Base-by-base conservation (phyloP, 192 early-diverging fungal species). In the Mortierella alpina region DNA sequence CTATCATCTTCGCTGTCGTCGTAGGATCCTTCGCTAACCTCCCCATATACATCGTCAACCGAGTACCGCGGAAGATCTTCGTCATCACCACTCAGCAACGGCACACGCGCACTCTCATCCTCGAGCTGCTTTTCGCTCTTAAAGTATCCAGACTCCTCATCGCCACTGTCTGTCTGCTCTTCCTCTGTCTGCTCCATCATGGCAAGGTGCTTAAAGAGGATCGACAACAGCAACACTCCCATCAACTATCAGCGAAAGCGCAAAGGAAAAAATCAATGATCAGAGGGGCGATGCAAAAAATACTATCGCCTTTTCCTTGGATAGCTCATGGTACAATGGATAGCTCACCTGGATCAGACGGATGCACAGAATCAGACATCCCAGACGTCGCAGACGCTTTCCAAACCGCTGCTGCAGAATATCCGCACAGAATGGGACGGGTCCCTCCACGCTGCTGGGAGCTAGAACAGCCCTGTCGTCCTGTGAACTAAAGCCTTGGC, bases 81-180 rank as follows among this genome's bases (percentile, higher is more conserved):
- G 17, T 71, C 75, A 9, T 78, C 68, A 0, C 18, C 63, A 23
- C 61, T n/a, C 23, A 79, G 50, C 47, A 79, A 44, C 2, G 75
- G 69, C 4, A 72, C 47, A 12, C 58, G 47, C 17, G 68, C 63
- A 44, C 10, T 44, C 59, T 71, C 69, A 4, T 79, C 69, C 63
- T 79, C 75, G 20, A 79, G 48, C 45, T 72, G 75, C 59, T 79
- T 79, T 15, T 79, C 69, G 46, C 52, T 79, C 51, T 66, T 54
- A 45, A 79, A 72, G 58, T 57, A 79, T 0, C 54, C 40, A 8
- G 64, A 80, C 40, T 80, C 77, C 49, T 68, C 70, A 39, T 80
- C 59, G 11, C 22, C 42, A 12, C 46, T 62, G 13, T 54, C 54
- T 45, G 12, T 20, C n/a, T 39, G 42, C 41, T 61, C 54, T 17